These are phyloP conservation scores for Lablab purpureus DNA, from an alignment of 306 rosid species.

Conservation along the genomic window DNA sequence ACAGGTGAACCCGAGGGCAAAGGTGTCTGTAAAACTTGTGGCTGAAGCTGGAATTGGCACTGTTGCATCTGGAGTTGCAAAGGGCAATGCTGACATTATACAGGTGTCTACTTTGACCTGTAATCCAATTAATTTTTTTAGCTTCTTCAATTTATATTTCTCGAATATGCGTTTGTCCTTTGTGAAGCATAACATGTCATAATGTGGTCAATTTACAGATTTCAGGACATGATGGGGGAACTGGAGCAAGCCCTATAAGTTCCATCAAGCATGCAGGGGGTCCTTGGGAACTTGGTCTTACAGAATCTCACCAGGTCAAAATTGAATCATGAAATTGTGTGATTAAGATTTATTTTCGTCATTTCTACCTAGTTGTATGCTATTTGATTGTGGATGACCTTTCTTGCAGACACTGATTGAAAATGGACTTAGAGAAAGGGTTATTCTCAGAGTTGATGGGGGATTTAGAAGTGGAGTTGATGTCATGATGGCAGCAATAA, in stretches of 20 bases:
- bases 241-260: slow-evolving; percentile 99
- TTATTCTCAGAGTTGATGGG: slow-evolving; percentile 96
- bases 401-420: slow-evolving; percentile 76
- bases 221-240: slow-evolving; percentile 99
- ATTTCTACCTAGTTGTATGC: slow-evolving; percentile 30
- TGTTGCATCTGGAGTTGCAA: slow-evolving; percentile 99
- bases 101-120: slow-evolving; percentile 69
- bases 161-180: slow-evolving; percentile 21
- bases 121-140: slow-evolving; percentile 17
- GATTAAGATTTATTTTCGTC: slow-evolving; percentile 35
- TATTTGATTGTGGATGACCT: slow-evolving; percentile 42
- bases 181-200: slow-evolving; percentile 30
- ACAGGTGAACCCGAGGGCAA: slow-evolving; percentile 96
- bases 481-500: slow-evolving; percentile 93
- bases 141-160: slow-evolving; percentile 19
- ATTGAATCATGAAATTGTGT: slow-evolving; percentile 42
- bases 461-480: slow-evolving; percentile 99
- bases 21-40: slow-evolving; percentile 96
- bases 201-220: slow-evolving; percentile 58
- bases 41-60: slow-evolving; percentile 99
- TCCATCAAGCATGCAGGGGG: slow-evolving; percentile 99
- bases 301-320: slow-evolving; percentile 96
- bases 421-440: slow-evolving; percentile 98
- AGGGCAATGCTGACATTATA: slow-evolving; percentile 97
- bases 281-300: slow-evolving; percentile 99